Base-by-base conservation (phyloP, 495 filamentous ascomycete genomes). In the Trichoderma virens region DNA sequence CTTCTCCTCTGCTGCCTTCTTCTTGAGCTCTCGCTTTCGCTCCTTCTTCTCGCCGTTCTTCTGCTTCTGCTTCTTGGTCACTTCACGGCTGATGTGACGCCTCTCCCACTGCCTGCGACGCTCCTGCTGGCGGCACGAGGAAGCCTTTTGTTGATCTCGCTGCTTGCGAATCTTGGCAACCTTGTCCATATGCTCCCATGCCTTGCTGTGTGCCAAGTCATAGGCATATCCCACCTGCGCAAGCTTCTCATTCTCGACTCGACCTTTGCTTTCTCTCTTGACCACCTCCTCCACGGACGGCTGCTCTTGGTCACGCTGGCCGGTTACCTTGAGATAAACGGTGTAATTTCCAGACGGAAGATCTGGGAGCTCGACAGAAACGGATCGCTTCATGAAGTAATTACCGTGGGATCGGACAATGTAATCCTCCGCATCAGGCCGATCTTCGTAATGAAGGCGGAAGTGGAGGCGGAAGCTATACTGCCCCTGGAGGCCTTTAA, bases 191-290 rank as follows among this genome's bases (percentile, higher is more conserved):
- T 90, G 83, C 3, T 76, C 75, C 4, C 78, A 75, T 18, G 87
- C 91, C 73, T 93, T 93, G 62, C 88, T 90, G 71, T 96, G 90
- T 1, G 93, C 91, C n/a, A 96, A 77, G 71, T 96, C 93, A 65
- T 96, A 96, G 2, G 88, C 88, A 35, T 88, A 84, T 14, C 92
- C 93, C 2, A 94, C 86, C 67, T 91, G 88, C 7, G 92, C 85
- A 2, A 98, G 80, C 74, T 98, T 98, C 67, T 93, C 91, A 64
- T 82, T 82, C 70, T 82, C 78, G 59, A 88, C 84, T 32, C 85
- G 81, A 8, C 74, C 78, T 47, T 82, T 79, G 64, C 89, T 90
- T 65, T 87, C 83, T 25, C 82, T 78, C 68, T 85, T 86, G 18
- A 96, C 86, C 9, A 88, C 85, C 0, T 92, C 83, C 68, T 93